These are phyloP conservation scores for Geotrichum fermentans DNA, from an alignment of 1,139 yeast genomes.

Conservation along the genomic window DNA sequence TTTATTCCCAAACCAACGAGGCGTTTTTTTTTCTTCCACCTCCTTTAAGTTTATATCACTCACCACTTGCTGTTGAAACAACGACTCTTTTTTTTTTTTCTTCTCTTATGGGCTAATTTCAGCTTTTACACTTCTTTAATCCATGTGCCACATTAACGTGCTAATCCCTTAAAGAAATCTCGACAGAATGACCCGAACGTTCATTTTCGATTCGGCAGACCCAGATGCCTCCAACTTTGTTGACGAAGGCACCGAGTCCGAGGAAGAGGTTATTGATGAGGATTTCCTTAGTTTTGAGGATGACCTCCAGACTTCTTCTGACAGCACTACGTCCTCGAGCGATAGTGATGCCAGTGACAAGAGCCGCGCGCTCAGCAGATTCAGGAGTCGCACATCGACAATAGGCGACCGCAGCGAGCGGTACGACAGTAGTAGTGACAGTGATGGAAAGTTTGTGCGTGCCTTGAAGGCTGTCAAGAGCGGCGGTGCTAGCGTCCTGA, in stretches of 20 bases:
- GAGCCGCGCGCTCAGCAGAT: slow-evolving; percentile 6
- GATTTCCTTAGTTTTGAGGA: slow-evolving; percentile 11
- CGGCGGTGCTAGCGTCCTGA: slow-evolving; percentile 12
- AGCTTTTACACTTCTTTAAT: not conserved
- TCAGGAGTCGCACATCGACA: slow-evolving; percentile 3
- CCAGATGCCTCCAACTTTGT: slow-evolving; percentile 17
- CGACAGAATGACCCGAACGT: too few species aligned
- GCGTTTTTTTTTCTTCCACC: too few species aligned
- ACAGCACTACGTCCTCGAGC: not conserved
- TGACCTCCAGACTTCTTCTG: slow-evolving; percentile 9
- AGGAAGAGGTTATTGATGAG: slow-evolving; percentile 12
- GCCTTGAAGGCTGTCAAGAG: slow-evolving; percentile 15
- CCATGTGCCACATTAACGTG: too few species aligned
- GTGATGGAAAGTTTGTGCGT: slow-evolving; percentile 8
- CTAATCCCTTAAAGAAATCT: too few species aligned
- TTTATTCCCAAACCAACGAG: too few species aligned
- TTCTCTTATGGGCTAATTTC: not conserved
- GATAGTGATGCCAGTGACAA: not conserved
- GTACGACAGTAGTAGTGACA: slow-evolving; percentile 4
- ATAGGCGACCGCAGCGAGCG: slow-evolving; percentile 2
- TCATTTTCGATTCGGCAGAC: slow-evolving; percentile 22
- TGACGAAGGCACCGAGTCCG: slow-evolving; percentile 14
- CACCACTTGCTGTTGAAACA: not conserved
- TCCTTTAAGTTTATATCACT: too few species aligned
- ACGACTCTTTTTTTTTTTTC: not conserved